Conservation (phyloP, 1,284 basidiomycete species). For the Kalmanozyma brasiliensis region DNA sequence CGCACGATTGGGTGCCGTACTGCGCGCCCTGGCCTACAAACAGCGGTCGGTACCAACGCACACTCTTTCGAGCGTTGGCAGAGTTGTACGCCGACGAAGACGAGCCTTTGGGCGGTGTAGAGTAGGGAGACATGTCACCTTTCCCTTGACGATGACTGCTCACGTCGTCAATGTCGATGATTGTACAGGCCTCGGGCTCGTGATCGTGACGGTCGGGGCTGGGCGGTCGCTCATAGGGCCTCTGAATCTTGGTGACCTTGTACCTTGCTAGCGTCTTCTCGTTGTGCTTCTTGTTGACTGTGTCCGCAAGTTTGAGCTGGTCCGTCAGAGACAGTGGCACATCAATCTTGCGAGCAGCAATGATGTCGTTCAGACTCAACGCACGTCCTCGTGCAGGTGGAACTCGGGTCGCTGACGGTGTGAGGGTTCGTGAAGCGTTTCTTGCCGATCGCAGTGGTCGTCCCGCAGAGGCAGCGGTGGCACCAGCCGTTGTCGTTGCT, state of each 20-base stretch:
- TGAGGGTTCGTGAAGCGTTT: conserved; percentile 21
- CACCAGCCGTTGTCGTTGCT: not conserved
- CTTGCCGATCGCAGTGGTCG: conserved; percentile 33
- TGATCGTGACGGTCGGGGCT: conserved; percentile 47
- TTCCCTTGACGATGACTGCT: conserved; percentile 41
- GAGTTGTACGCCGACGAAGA: not conserved
- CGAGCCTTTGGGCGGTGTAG: conserved; percentile 20
- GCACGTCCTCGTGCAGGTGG: conserved; percentile 37
- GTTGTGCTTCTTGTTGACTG: conserved; percentile 48
- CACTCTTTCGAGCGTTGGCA: conserved; percentile 16
- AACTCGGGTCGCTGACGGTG: conserved; percentile 32
- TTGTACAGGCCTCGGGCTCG: conserved; percentile 44
- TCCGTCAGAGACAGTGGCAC: conserved; percentile 39
- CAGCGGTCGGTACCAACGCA: conserved; percentile 45
- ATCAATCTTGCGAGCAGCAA: conserved; percentile 46
- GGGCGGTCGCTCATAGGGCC: conserved; percentile 44
- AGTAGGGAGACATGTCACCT: conserved; percentile 36
- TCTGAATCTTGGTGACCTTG: conserved; percentile 45
- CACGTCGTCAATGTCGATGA: conserved; percentile 37
- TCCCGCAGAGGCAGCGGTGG: conserved; percentile 16
- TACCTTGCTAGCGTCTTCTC: conserved; percentile 44
- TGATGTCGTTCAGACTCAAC: conserved; percentile 46
- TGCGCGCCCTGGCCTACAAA: conserved; percentile 40
- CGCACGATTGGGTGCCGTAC: conserved; percentile 24
- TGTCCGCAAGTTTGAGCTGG: conserved; percentile 45